Percentiles rank a stretch among this genome's conserved stretches.
Evolutionary conservation across 805 yeast genomes (phyloP).

Genomic region (Saccharomyces mikatae): DNA sequence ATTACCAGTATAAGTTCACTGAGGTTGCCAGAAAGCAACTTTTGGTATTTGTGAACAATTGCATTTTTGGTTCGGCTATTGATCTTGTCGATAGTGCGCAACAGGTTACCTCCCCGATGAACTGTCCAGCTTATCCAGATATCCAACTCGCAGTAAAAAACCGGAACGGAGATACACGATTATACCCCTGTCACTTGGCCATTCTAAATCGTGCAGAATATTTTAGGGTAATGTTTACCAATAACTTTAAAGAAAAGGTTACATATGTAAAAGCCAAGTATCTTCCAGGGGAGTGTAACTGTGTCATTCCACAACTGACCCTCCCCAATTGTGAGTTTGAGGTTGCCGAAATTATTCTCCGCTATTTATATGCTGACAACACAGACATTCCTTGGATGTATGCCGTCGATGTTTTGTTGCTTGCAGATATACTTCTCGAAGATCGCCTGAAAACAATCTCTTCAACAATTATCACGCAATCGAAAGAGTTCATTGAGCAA

Average conservation of each 20-base stretch:
- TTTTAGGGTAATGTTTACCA: constrained; percentile 54
- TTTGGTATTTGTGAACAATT: constrained; percentile 16
- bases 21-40: constrained; percentile 23
- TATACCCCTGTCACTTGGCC: constrained; percentile 59
- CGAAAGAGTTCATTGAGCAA: constrained; percentile 19
- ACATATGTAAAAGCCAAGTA: constrained; percentile 3
- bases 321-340: constrained; percentile 21
- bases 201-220: constrained; percentile 55
- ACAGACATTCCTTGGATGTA: constrained; percentile 41
- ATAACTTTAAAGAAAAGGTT: constrained; percentile 36
- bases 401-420: constrained; percentile 48
- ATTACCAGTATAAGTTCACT: constrained; percentile 28
- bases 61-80: constrained; percentile 12
- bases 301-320: not conserved
- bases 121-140: constrained; percentile 37
- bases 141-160: constrained; percentile 34
- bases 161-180: constrained; percentile 23
- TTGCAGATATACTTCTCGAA: constrained; percentile 49
- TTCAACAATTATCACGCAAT: constrained; percentile 36
- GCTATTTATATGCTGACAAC: constrained; percentile 54
- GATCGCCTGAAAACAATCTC: constrained; percentile 63
- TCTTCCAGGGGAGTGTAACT: not conserved
- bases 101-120: not conserved
- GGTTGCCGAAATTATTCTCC: constrained; percentile 44
- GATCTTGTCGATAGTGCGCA: not conserved